These are phyloP conservation scores for Penicillium nordicum DNA, from an alignment of 2,329 filamentous ascomycete genomes.

Conservation along the genomic window DNA sequence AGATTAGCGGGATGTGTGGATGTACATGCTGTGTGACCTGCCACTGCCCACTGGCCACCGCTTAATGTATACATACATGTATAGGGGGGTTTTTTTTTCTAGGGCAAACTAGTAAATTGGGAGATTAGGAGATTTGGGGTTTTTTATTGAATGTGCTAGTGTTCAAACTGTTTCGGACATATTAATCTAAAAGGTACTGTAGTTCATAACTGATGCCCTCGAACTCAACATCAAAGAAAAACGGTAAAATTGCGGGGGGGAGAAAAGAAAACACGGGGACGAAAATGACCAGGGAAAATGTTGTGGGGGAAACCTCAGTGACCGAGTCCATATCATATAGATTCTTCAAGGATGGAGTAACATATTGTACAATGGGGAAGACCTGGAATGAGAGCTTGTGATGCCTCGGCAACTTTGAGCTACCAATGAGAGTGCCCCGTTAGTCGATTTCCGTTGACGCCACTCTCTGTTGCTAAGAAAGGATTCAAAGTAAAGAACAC, in stretches of 20 bases:
- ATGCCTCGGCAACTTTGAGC: slow-evolving; percentile 18
- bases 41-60: not conserved
- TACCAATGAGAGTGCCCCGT: slow-evolving; percentile 9
- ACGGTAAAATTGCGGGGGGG: not conserved
- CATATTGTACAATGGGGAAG: not conserved
- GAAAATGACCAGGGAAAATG: not conserved
- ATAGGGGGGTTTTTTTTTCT: not conserved
- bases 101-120: not conserved
- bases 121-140: not conserved
- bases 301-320: not conserved
- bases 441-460: not conserved
- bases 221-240: not conserved
- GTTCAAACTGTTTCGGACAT: not conserved
- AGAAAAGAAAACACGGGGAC: not conserved
- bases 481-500: not conserved
- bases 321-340: not conserved
- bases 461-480: not conserved
- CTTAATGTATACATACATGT: not conserved
- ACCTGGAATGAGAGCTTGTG: slow-evolving; percentile 11
- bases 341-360: not conserved
- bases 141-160: not conserved
- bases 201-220: slow-evolving; percentile 1
- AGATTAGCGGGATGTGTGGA: not conserved
- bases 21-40: slow-evolving; percentile 3
- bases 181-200: not conserved